phyloP scores from a whole-genome alignment of 495 filamentous ascomycete genomes.

The Tuber indicum region DNA sequence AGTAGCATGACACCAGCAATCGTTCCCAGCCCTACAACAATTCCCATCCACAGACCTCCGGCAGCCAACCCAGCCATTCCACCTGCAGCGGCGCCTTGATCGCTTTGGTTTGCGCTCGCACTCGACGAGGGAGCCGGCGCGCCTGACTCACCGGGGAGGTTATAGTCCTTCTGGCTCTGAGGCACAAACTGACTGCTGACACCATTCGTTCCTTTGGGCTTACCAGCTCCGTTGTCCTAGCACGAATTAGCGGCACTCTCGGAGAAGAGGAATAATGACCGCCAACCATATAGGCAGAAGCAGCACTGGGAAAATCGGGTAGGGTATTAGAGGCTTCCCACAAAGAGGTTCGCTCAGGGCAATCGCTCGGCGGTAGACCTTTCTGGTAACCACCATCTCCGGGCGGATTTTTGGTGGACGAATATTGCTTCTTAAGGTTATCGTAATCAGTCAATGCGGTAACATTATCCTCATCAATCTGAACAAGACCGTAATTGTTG shows the following conservation, averaged over 20 bases:
- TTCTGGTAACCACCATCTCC: constrained; percentile 73
- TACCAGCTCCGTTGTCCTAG: constrained; percentile 25
- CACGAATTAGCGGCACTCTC: neutral
- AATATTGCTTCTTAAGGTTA: constrained; percentile 60
- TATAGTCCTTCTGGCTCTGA: constrained; percentile 8
- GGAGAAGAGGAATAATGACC: neutral
- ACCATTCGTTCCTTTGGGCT: constrained; percentile 22
- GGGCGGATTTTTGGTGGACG: constrained; percentile 55
- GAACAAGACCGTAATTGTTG: constrained; percentile 71
- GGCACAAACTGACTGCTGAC: constrained; percentile 23
- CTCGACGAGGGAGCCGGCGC: neutral
- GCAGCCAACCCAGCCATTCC: constrained; percentile 19
- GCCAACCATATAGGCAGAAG: constrained; percentile 41
- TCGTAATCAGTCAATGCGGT: constrained; percentile 58
- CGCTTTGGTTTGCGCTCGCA: neutral
- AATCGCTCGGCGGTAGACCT: constrained; percentile 57
- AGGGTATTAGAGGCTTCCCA: constrained; percentile 72
- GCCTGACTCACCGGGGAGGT: constrained; percentile 3
- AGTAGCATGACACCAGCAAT: constrained; percentile 30
- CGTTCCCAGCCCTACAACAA: constrained; percentile 20
- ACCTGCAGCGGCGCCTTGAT: constrained; percentile 8
- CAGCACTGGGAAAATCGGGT: constrained; percentile 66
- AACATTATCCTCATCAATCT: constrained; percentile 48
- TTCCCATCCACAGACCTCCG: constrained; percentile 27
- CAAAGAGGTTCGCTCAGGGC: constrained; percentile 60